Base-by-base conservation (phyloP, 495 filamentous ascomycete species). In the Trypethelium eluteriae region DNA sequence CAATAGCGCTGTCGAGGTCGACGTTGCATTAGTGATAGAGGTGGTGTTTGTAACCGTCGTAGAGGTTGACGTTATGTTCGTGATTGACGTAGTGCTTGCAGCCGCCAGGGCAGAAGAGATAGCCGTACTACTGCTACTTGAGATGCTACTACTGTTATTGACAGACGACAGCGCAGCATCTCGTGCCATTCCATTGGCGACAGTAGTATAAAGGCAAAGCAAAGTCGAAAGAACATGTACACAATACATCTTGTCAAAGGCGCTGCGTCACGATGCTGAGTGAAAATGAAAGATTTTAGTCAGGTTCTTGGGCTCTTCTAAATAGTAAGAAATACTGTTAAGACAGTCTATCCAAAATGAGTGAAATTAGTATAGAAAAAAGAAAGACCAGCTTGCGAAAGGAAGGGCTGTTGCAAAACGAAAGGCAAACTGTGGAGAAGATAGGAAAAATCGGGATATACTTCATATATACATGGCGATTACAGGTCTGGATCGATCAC, bases 311-410 rank as follows among this genome's bases (percentile, higher is more conserved):
- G 18, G 49, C 49, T 53, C 5, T 53, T 25, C 18, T 5, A 16
- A 14, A 25, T n/a, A 11, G 18, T 14, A 53, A 53, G 16, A 18
- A n/a, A 53, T 14, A 5, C 10, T 14, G 12, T 14, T 5, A 53
- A 25, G 5, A 53, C 49, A 46, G 12, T 53, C 12, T 14, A 25
- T 16, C 49, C 11, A 14, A 53, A 53, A 53, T 18, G 49, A 53
- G 49, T 25, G 49, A 53, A 5, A 53, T 11, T 53, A 53, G 49
- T 53, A 53, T 18, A 25, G 18, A 16, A 53, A 53, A 53, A 18
- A 18, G 49, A 53, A 18, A 53, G 49, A 53, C 49, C n/a, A 53
- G 49, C 49, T 53, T 18, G 9, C 18, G 49, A 53, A 53, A 53
- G 49, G 49, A 53, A 53, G 49, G 49, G 16, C 49, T 53, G 49